These are phyloP conservation scores for Chalaropsis thielavioides DNA, from an alignment of 2,329 filamentous ascomycete species.

Conservation along the genomic window DNA sequence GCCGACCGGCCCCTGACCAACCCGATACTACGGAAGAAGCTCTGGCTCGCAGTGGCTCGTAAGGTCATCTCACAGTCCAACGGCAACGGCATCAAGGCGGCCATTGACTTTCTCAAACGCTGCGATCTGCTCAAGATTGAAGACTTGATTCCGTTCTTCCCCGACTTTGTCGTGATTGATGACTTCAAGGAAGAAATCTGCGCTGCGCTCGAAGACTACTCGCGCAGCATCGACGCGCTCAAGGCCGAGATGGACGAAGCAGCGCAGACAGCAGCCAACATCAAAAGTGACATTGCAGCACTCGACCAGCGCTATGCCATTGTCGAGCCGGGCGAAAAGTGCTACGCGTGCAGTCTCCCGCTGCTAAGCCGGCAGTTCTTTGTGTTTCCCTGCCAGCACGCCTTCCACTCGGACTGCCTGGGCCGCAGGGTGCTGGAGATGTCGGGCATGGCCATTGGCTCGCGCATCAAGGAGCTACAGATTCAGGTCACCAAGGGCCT, in stretches of 20 bases:
- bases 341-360: conserved; percentile 75
- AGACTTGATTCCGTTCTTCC: conserved; percentile 95
- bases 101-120: conserved; percentile 82
- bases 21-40: conserved; percentile 69
- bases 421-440: conserved; percentile 74
- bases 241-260: conserved; percentile 94
- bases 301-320: conserved; percentile 87
- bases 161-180: conserved; percentile 95
- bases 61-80: conserved; percentile 72
- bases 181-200: conserved; percentile 99
- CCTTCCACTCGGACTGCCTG: conserved; percentile 91
- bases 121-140: conserved; percentile 90
- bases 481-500: conserved; percentile 65
- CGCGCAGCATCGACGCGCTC: conserved; percentile 72
- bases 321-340: conserved; percentile 89
- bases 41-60: conserved; percentile 90
- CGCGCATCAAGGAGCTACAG: conserved; percentile 74
- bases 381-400: conserved; percentile 95
- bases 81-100: conserved; percentile 67
- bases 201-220: conserved; percentile 82
- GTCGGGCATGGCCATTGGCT: conserved; percentile 58
- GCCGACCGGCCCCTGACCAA: conserved; percentile 74
- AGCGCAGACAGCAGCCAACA: conserved; percentile 74
- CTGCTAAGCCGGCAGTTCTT: conserved; percentile 88
- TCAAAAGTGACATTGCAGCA: conserved; percentile 74